Base-by-base conservation (phyloP, 2,329 filamentous ascomycete genomes). In the Lachnellula cervina region DNA sequence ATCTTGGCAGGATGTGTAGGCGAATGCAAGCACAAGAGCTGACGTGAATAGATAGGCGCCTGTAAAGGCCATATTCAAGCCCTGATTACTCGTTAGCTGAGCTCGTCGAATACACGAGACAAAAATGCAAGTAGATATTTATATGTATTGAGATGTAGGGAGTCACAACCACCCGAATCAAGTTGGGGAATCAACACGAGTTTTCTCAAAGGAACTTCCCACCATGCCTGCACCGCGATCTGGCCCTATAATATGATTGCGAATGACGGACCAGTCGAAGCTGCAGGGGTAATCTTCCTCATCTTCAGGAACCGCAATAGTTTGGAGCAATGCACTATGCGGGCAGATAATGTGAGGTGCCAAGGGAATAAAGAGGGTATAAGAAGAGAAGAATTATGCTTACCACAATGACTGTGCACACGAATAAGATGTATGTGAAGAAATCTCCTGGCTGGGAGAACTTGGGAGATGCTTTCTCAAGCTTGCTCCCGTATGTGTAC, bases 1-100 rank as follows among this genome's bases (percentile, higher is more conserved):
- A 66, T 96, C 92, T 71, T 96, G 91, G 1, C 86, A 85, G 62
- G 84, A 89, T 5, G 91, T 96, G 70, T 97, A 97, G 64, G 77
- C 78, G 68, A 96, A 80, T 42, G 91, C 90, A 58, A 96, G 77
- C 51, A 88, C 85, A 52, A 99, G 79, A 13, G 88, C 88, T 65
- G 74, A 71, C 17, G 80, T 73, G 63, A 87, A 84, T 48, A 79
- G 74, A 55, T 71, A 70, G 45, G 75, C 73, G 51, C 77, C 75
- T 17, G 64, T 65, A 28, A 86, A 73, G 52, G 82, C 67, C 57
- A 76, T 64, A 59, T 81, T 80, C 51, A 82, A 66, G 51, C 73
- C 69, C 81, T 85, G 68, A 56, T 56, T 21, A 51, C 53, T 55
- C 59, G 65, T 66, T 61, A 64, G 64, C 16, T 13, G 17, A 44